A percentile compares a stretch with the other conserved stretches of the same genome.
These are phyloP conservation scores for Verticillium nonalfalfae DNA, from an alignment of 2,329 filamentous ascomycete species.

Conservation along the genomic window DNA sequence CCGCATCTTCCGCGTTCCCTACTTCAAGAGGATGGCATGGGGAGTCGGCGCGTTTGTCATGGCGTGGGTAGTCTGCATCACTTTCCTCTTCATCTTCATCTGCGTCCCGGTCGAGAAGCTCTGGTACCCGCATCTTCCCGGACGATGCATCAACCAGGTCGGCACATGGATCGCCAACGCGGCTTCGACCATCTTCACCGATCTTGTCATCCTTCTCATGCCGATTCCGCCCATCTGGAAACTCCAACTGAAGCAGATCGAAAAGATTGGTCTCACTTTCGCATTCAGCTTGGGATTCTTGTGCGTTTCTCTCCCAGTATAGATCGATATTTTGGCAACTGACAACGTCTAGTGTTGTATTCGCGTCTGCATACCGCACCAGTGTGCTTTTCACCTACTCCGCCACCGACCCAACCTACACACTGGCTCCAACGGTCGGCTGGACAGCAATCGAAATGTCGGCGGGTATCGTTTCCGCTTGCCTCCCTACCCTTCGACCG, in stretches of 20 bases:
- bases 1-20: constrained; percentile 40
- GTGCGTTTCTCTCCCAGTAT: constrained; percentile 16
- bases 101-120: constrained; percentile 42
- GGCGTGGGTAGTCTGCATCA: constrained; percentile 39
- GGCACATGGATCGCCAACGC: constrained; percentile 44
- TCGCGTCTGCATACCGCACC: constrained; percentile 41
- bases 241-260: constrained; percentile 29
- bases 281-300: constrained; percentile 39
- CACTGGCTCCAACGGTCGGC: constrained; percentile 35
- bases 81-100: constrained; percentile 44
- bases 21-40: constrained; percentile 34
- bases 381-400: constrained; percentile 38
- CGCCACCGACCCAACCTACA: constrained; percentile 31
- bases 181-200: constrained; percentile 37
- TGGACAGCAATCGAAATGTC: constrained; percentile 44
- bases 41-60: constrained; percentile 34
- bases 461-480: constrained; percentile 45
- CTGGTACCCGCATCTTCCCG: constrained; percentile 37
- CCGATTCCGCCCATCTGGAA: constrained; percentile 39
- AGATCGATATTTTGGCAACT: neutral
- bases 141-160: constrained; percentile 41
- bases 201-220: constrained; percentile 36
- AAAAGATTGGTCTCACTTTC: constrained; percentile 36
- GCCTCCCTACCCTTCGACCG: constrained; percentile 37
- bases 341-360: constrained; percentile 28